A percentile compares a stretch with the other conserved stretches of the same genome.
These are phyloP conservation scores for Lasiosphaeria hispida DNA, from an alignment of 495 filamentous ascomycete species.

Conservation along the genomic window DNA sequence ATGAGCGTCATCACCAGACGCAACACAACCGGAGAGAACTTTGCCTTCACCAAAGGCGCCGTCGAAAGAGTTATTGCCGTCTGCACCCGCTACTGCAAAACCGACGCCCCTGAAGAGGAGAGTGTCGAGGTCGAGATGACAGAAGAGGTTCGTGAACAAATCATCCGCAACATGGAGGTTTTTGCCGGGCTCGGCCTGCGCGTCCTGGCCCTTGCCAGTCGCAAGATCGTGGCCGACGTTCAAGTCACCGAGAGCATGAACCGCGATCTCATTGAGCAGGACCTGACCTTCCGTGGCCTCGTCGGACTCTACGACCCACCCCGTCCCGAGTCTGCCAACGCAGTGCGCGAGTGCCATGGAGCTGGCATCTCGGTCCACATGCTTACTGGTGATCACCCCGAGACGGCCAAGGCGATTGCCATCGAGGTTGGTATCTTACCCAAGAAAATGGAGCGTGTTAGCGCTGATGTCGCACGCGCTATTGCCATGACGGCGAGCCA, in stretches of 20 bases:
- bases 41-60: conserved; percentile 74
- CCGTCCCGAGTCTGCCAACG: conserved; percentile 61
- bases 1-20: conserved; percentile 73
- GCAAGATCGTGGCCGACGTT: conserved; percentile 20
- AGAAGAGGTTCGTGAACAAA: conserved; percentile 55
- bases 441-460: conserved; percentile 51
- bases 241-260: conserved; percentile 32
- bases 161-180: conserved; percentile 59
- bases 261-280: conserved; percentile 51
- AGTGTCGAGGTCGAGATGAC: conserved; percentile 54
- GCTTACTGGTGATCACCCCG: conserved; percentile 78
- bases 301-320: conserved; percentile 73
- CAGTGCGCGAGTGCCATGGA: conserved; percentile 63
- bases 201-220: conserved; percentile 69
- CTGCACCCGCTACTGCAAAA: conserved; percentile 23
- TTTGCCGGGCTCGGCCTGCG: conserved; percentile 71
- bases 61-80: conserved; percentile 68
- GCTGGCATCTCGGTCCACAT: conserved; percentile 78
- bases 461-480: conserved; percentile 50
- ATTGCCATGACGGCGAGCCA: conserved; percentile 63
- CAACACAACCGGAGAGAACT: conserved; percentile 32
- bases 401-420: conserved; percentile 73
- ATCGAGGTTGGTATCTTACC: conserved; percentile 71
- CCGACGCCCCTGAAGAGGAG: conserved; percentile 1
- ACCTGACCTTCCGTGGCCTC: conserved; percentile 61